Base-by-base conservation (phyloP, 805 yeast species). In the Yarrowia sp. region DNA sequence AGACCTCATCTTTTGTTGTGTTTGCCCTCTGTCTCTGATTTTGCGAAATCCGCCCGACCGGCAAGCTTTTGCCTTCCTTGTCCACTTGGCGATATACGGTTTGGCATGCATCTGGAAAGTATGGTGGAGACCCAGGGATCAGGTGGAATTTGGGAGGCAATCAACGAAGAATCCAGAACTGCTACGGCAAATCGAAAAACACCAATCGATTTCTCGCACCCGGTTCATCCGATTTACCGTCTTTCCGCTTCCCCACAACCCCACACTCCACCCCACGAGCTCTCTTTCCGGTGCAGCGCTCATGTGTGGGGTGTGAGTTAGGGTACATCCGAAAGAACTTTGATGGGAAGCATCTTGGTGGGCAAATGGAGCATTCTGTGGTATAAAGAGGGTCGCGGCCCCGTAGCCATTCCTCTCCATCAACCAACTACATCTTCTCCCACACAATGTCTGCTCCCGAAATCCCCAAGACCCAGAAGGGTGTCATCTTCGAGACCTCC, bases 401-500 rank as follows among this genome's bases (percentile, higher is more conserved):
- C 40, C 16, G 16, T 10, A 3, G 9, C 1, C 19, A 7, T 8
- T 15, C 42, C 15, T 16, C 11, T 11, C 15, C 41, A n/a, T n/a
- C 42, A 5, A 56, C 10, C 43, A 40, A 42, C 64, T 26, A 15
- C 40, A 1, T 2, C 46, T 12, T 4, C 14, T 9, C 14, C 12
- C 46, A 46, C 22, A 42, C 40, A 41, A 80, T 74, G 59, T 53
- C 59, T 40, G 59, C 59, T 53, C 45, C 55, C 85, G 89, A 56
- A 14, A 81, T 89, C 75, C 93, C 93, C 77, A 79, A 79, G 71
- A 85, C 88, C 67, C 93, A 89, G 82, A 89, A 88, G 77, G 95
- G 87, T 69, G 85, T 88, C 53, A 82, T 88, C 75, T 88, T 88
- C 79, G 88, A 88, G 78, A 85, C 83, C 76, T 80, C 82, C 80